Conservation (phyloP, 495 filamentous ascomycete species). For the Penicillium soppii region DNA sequence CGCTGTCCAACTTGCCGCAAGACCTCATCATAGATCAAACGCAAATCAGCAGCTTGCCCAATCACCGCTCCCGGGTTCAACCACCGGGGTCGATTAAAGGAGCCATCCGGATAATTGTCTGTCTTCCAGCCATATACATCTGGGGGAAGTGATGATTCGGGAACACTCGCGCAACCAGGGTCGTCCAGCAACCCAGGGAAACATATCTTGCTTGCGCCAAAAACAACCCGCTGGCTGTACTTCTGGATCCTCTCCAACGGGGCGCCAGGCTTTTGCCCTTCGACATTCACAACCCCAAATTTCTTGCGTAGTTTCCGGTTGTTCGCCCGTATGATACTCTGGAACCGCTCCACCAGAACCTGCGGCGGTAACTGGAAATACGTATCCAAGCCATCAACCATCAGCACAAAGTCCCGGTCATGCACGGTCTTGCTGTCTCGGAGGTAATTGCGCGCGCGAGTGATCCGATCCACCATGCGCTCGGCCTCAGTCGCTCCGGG, state of each 20-base stretch:
- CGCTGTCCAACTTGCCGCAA: slow-evolving; percentile 41
- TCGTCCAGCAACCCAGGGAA: slow-evolving; percentile 42
- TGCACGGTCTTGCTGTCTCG: slow-evolving; percentile 44
- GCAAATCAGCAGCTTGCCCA: slow-evolving; percentile 50
- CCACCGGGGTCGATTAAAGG: slow-evolving; percentile 49
- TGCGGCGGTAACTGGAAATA: slow-evolving; percentile 64
- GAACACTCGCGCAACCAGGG: slow-evolving; percentile 54
- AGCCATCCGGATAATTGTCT: slow-evolving; percentile 38
- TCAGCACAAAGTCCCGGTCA: slow-evolving; percentile 60
- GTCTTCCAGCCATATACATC: slow-evolving; percentile 59
- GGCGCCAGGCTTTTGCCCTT: slow-evolving; percentile 20
- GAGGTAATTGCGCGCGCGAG: slow-evolving; percentile 53
- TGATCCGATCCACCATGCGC: slow-evolving; percentile 45
- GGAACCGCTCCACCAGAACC: slow-evolving; percentile 56
- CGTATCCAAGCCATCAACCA: slow-evolving; percentile 56
- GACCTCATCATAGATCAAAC: slow-evolving; percentile 49
- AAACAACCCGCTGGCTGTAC: slow-evolving; percentile 58
- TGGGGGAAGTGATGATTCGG: slow-evolving; percentile 53
- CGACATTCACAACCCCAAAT: slow-evolving; percentile 44
- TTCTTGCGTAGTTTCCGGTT: slow-evolving; percentile 47
- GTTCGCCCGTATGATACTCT: slow-evolving; percentile 45
- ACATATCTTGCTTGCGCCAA: slow-evolving; percentile 60
- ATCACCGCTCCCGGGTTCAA: slow-evolving; percentile 53
- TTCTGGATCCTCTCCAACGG: slow-evolving; percentile 38
- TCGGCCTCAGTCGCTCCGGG: slow-evolving; percentile 32